These are phyloP conservation scores for Trichoderma breve DNA, from an alignment of 2,329 filamentous ascomycete genomes.

Conservation along the genomic window DNA sequence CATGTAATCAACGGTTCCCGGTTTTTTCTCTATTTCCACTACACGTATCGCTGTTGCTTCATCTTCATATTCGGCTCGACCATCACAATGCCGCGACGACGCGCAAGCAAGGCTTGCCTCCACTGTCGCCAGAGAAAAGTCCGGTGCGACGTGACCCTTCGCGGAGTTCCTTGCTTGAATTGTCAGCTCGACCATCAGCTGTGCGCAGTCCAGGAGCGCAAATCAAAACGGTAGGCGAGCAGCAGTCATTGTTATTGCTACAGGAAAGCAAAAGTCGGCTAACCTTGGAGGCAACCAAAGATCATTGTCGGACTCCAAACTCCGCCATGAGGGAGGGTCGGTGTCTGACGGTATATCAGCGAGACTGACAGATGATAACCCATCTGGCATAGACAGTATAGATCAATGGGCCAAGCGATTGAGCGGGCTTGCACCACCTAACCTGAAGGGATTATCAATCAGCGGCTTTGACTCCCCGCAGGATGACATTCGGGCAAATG, in stretches of 20 bases:
- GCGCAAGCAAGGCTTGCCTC: slow-evolving; percentile 16
- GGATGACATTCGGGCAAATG: not conserved
- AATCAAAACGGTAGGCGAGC: slow-evolving; percentile 15
- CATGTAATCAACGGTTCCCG: not conserved
- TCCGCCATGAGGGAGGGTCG: not conserved
- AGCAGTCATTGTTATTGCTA: not conserved
- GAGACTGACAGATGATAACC: not conserved
- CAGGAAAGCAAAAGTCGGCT: not conserved
- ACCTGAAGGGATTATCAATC: not conserved
- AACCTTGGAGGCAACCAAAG: not conserved
- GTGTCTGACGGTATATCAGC: not conserved
- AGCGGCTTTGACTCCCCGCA: not conserved
- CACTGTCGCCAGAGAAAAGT: slow-evolving; percentile 21
- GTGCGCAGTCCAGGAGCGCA: slow-evolving; percentile 16
- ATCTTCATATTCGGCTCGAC: not conserved
- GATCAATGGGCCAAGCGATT: slow-evolving; percentile 10
- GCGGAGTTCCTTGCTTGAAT: slow-evolving; percentile 22
- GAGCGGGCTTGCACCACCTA: not conserved
- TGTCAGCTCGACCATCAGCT: slow-evolving; percentile 20
- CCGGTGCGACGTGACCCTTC: slow-evolving; percentile 22
- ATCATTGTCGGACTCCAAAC: not conserved
- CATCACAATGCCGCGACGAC: slow-evolving; percentile 11
- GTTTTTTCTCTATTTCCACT: not conserved
- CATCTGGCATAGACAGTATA: slow-evolving; percentile 14
- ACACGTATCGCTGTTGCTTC: not conserved